Conservation (phyloP, 345 rosid genomes). For the Ceriops tagal region DNA sequence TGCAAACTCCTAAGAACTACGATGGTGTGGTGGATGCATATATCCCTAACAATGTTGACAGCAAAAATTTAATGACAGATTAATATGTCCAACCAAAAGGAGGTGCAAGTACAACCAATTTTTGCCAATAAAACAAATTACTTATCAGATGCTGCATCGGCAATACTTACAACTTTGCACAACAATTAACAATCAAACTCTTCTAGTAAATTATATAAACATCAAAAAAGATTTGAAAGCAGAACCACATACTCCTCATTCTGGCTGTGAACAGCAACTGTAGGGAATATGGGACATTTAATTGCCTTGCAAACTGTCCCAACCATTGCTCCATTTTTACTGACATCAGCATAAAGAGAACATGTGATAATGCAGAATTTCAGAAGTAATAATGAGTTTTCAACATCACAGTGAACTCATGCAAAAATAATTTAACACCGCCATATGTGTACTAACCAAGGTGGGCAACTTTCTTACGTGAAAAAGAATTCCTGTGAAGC, state of each 20-base stretch:
- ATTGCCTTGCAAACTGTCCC: slow-evolving; percentile 65
- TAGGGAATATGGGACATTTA: slow-evolving; percentile 74
- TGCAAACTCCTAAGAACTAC: background rate
- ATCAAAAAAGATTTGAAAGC: slow-evolving; percentile 5
- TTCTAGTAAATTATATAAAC: background rate
- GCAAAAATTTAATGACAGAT: background rate
- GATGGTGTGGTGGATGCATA: background rate
- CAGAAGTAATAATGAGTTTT: slow-evolving; percentile 13
- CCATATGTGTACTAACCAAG: slow-evolving; percentile 7
- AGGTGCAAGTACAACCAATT: background rate
- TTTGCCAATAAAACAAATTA: background rate
- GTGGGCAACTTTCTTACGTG: slow-evolving; percentile 64
- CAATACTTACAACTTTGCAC: slow-evolving; percentile 2
- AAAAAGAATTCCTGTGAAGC: slow-evolving; percentile 81
- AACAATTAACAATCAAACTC: slow-evolving; percentile 1
- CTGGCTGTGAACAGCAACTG: slow-evolving; percentile 92
- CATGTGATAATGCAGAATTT: slow-evolving; percentile 8
- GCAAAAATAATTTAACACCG: background rate
- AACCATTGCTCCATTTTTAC: slow-evolving; percentile 74
- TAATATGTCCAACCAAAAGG: background rate
- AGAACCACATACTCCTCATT: slow-evolving; percentile 78
- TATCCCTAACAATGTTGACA: background rate
- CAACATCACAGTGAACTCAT: background rate
- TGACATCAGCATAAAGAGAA: slow-evolving; percentile 35
- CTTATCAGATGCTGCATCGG: background rate